These are phyloP conservation scores for Populus hybrid DNA, from an alignment of 441 rosid genomes.

Conservation along the genomic window DNA sequence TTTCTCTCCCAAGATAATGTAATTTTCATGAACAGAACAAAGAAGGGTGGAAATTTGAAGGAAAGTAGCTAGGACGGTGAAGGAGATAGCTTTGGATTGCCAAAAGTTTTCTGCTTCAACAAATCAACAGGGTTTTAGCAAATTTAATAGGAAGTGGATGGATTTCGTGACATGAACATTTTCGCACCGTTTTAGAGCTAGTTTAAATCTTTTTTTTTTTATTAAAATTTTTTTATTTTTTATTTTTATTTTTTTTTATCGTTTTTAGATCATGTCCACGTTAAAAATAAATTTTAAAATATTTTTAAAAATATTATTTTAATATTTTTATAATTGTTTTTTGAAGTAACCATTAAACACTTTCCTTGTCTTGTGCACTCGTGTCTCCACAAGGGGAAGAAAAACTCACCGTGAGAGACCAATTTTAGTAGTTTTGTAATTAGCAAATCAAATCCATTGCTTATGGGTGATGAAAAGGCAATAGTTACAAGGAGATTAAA, in stretches of 20 bases:
- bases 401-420: slow-evolving; percentile 12
- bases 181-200: not conserved
- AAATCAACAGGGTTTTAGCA: not conserved
- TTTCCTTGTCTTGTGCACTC: slow-evolving; percentile 5
- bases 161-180: slow-evolving; percentile 4
- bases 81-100: not conserved
- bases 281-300: no score
- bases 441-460: slow-evolving; percentile 20
- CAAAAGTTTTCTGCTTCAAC: not conserved
- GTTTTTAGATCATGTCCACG: no score
- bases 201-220: no score
- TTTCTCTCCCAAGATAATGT: not conserved
- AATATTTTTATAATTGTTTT: no score
- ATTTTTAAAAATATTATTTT: no score
- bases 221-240: no score
- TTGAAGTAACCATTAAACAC: no score
- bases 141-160: not conserved
- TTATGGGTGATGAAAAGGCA: slow-evolving; percentile 9
- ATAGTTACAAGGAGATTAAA: not conserved
- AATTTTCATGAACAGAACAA: not conserved
- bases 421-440: not conserved
- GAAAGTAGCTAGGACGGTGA: not conserved
- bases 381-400: slow-evolving; percentile 22
- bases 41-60: not conserved
- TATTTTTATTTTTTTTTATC: no score